Conservation (phyloP, 2,329 filamentous ascomycete genomes). For the Saccharata proteae region DNA sequence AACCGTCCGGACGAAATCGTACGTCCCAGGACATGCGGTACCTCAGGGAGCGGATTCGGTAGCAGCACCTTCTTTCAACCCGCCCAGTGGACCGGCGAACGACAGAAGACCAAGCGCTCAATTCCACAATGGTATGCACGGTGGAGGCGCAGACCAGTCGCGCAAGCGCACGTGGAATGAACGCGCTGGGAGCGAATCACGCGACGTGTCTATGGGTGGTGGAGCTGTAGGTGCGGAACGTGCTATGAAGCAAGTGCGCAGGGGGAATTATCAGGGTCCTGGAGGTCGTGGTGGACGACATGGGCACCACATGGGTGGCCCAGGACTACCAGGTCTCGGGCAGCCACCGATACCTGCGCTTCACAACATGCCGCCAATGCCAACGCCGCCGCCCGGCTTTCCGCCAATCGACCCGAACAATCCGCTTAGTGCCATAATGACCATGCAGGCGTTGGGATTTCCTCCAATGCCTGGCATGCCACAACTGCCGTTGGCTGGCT, state of each 20-base stretch:
- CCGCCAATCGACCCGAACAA: conserved; percentile 46
- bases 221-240: conserved; percentile 24
- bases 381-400: conserved; percentile 33
- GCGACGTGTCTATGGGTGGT: conserved; percentile 26
- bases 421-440: conserved; percentile 49
- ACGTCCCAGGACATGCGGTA: conserved; percentile 20
- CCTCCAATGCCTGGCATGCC: conserved; percentile 34
- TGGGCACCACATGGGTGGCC: conserved; percentile 8
- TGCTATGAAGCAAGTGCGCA: conserved; percentile 47
- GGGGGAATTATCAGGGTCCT: conserved; percentile 26
- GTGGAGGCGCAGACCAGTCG: conserved; percentile 18
- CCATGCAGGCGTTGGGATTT: conserved; percentile 44
- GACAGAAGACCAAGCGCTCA: conserved; percentile 12
- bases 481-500: conserved; percentile 21
- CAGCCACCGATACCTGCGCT: conserved; percentile 23
- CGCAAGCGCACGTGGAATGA: conserved; percentile 49
- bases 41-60: conserved; percentile 15
- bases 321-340: conserved; percentile 6
- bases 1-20: conserved; percentile 46
- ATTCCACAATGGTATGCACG: conserved; percentile 9
- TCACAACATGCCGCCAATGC: conserved; percentile 18
- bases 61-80: conserved; percentile 15
- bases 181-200: conserved; percentile 32
- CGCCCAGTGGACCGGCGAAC: conserved; percentile 13
- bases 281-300: conserved; percentile 6